Evolutionary conservation across 306 rosid species (phyloP).

Genomic region (Glycine tomentella): DNA sequence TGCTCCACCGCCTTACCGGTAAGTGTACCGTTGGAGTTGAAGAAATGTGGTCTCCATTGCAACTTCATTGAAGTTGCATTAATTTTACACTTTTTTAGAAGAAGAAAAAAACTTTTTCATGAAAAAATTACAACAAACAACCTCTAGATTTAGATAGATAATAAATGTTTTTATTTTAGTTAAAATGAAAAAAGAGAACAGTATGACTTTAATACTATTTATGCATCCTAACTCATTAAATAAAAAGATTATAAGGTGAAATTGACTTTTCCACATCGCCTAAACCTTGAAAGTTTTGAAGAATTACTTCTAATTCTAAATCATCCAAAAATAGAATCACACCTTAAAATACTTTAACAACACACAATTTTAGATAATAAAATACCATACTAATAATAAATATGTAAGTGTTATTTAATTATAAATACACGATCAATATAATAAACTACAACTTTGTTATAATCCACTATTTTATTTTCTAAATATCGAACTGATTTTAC

Average conservation of each 20-base stretch:
- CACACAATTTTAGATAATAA: neutral
- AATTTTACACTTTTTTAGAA: neutral
- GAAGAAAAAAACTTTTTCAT: neutral
- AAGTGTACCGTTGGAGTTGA: constrained; percentile 16
- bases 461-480: neutral
- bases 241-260: too few species aligned
- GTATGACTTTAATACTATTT: too few species aligned
- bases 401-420: neutral
- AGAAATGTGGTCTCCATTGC: neutral
- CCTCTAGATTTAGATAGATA: neutral
- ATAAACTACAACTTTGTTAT: neutral
- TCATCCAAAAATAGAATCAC: neutral
- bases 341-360: too few species aligned
- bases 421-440: neutral
- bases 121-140: neutral
- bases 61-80: neutral
- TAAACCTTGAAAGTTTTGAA: neutral
- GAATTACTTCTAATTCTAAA: neutral
- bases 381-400: neutral
- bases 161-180: neutral
- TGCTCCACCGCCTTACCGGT: neutral
- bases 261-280: neutral
- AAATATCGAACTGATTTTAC: neutral
- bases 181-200: neutral
- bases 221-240: too few species aligned